Evolutionary conservation across 108 stramenopile genomes (phyloP).

Genomic region (Pseudonitzschia delicatissima): DNA sequence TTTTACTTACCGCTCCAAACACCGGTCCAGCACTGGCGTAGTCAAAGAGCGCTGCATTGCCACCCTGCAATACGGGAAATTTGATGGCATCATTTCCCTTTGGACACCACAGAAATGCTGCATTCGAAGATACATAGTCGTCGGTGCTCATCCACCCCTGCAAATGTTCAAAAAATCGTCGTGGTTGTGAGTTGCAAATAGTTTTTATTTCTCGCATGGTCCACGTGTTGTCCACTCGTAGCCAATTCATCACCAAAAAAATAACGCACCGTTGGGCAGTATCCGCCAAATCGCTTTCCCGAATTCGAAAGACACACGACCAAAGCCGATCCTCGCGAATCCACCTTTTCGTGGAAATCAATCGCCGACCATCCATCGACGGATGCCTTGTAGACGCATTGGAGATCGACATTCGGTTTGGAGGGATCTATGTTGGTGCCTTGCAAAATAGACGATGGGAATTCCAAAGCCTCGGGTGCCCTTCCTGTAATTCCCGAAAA

Average conservation of each 20-base stretch:
- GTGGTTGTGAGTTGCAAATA: too few species aligned
- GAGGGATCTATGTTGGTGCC: conserved; percentile 8
- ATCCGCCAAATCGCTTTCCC: conserved; percentile 68
- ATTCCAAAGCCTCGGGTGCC: neutral
- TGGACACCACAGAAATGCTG: conserved; percentile 73
- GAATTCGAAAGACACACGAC: conserved; percentile 53
- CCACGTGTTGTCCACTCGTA: too few species aligned
- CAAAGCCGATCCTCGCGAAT: conserved; percentile 67
- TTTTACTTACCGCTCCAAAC: conserved; percentile 56
- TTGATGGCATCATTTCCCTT: conserved; percentile 32
- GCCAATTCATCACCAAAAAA: too few species aligned
- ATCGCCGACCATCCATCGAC: conserved; percentile 77
- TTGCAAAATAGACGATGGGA: conserved; percentile 1
- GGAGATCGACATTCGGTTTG: conserved; percentile 9
- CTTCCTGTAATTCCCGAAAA: conserved; percentile 3
- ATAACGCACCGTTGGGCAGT: conserved; percentile 42
- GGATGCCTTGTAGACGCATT: conserved; percentile 59
- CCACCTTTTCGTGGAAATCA: conserved; percentile 67
- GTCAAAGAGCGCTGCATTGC: conserved; percentile 78
- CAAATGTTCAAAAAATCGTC: too few species aligned
- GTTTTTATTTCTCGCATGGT: too few species aligned
- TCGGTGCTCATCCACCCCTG: conserved; percentile 72
- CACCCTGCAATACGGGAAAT: conserved; percentile 51
- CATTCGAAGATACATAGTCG: conserved; percentile 62
- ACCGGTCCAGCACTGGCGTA: conserved; percentile 74